Conservation (phyloP, 805 yeast species). For the Wickerhamiella domercqiae region DNA sequence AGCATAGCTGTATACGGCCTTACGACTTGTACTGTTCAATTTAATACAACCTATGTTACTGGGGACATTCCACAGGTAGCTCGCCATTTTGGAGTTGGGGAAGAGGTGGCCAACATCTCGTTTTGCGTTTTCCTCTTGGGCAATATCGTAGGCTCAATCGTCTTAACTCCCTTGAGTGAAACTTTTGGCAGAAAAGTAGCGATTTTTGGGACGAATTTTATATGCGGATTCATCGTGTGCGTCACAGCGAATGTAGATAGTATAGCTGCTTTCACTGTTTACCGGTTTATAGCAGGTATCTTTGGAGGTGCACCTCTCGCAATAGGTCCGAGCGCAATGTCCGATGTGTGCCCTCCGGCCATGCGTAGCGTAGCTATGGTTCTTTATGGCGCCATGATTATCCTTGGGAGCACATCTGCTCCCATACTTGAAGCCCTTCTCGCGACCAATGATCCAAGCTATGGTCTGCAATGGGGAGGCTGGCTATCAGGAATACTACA, state of each 20-base stretch:
- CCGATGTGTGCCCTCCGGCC: slow-evolving; percentile 38
- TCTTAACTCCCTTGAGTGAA: slow-evolving; percentile 42
- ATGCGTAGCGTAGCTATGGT: slow-evolving; percentile 37
- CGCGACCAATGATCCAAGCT: slow-evolving; percentile 25
- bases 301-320: slow-evolving; percentile 46
- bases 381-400: slow-evolving; percentile 33
- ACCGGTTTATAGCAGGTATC: slow-evolving; percentile 43
- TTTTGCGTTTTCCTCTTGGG: slow-evolving; percentile 40
- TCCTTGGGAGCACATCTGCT: slow-evolving; percentile 28
- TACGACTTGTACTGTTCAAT: slow-evolving; percentile 37
- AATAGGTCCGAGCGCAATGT: slow-evolving; percentile 42
- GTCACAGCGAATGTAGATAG: slow-evolving; percentile 28
- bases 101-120: slow-evolving; percentile 33
- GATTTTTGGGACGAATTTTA: slow-evolving; percentile 30
- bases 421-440: slow-evolving; percentile 29
- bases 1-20: slow-evolving; percentile 25
- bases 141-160: slow-evolving; percentile 42
- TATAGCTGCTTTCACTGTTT: slow-evolving; percentile 22
- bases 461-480: slow-evolving; percentile 42
- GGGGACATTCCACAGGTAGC: slow-evolving; percentile 34
- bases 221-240: slow-evolving; percentile 31
- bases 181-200: slow-evolving; percentile 37
- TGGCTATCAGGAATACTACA: slow-evolving; percentile 33
- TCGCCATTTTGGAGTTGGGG: slow-evolving; percentile 29
- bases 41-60: slow-evolving; percentile 34